Evolutionary conservation across 495 filamentous ascomycete species (phyloP), one percentile per base, ranked within the genome.

Genomic region (Aspergillus funiculosus): DNA sequence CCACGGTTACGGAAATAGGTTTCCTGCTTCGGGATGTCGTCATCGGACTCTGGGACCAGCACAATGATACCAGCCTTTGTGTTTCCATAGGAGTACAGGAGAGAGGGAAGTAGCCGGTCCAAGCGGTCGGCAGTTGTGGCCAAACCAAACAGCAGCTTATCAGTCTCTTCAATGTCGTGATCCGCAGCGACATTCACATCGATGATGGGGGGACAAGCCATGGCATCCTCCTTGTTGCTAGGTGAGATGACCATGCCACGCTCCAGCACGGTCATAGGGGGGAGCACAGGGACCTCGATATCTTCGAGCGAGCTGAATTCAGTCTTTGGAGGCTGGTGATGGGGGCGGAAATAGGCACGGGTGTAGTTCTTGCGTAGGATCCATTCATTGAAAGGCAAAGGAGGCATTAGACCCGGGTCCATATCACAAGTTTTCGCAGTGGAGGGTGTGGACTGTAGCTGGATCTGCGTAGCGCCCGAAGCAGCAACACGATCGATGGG

Each of bases 121-220:
- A 77, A 59, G 51, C 72, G 67, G 38, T 71, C 67, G 6, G 74
- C 64, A 3, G 72, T 72, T n/a, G 73, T 75, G 10, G 71, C 67
- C 47, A 77, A 47, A 48, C 73, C 73, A 38, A 77, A 75, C 11
- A 77, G 56, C 14, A 75, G 51, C 57, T 75, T 72, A 20, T 71
- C 69, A 18, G 73, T 73, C 49, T 73, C 73, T 8, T 75, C 71
- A 18, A 69, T 62, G 42, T 69, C 61, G 29, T 68, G 53, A 46
- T 72, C 64, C 20, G 61, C 57, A 8, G 64, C 64, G 6, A 71
- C 67, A 43, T 74, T 59, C 14, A 77, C 66, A 20, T 73, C 64
- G 32, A 74, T 66, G 36, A 70, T 59, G 18, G 67, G 59, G 6
- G 72, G 70, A 50, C 73, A 77, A 45, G 72, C 59, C 46, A 73